Evolutionary conservation across 331 rosid species (phyloP).

Genomic region (Stylosanthes scabra): DNA sequence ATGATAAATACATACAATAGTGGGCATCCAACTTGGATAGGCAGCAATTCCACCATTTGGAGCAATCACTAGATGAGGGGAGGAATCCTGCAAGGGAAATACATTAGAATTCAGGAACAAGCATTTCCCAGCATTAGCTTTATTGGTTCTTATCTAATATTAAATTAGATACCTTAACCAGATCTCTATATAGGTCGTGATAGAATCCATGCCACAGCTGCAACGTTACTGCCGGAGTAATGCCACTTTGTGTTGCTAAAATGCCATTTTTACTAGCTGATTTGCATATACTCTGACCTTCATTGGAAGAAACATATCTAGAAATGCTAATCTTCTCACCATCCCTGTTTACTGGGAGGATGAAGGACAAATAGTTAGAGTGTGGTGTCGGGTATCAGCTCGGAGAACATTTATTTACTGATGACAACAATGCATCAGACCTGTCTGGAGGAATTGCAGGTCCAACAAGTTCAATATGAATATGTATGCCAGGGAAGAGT

Average conservation of each 20-base stretch:
- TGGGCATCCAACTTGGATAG: slow-evolving; percentile 89
- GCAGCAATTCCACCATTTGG: slow-evolving; percentile 94
- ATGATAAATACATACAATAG: slow-evolving; percentile 62
- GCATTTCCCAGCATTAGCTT: background rate
- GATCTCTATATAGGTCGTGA: slow-evolving; percentile 75
- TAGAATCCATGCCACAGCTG: slow-evolving; percentile 78
- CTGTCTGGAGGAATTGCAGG: slow-evolving; percentile 80
- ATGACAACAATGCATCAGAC: slow-evolving; percentile 47
- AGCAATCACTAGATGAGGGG: slow-evolving; percentile 78
- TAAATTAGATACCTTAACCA: slow-evolving; percentile 55
- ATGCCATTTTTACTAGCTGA: slow-evolving; percentile 46
- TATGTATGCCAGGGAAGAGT: slow-evolving; percentile 68
- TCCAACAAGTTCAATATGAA: slow-evolving; percentile 81
- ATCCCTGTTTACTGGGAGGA: slow-evolving; percentile 63
- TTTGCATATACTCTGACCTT: slow-evolving; percentile 68
- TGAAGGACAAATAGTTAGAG: slow-evolving; percentile 23
- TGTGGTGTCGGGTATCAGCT: slow-evolving; percentile 14
- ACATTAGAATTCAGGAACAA: background rate
- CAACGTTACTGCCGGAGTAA: slow-evolving; percentile 55
- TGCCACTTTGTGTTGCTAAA: slow-evolving; percentile 30
- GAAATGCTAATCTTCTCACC: slow-evolving; percentile 66
- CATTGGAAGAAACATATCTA: slow-evolving; percentile 62
- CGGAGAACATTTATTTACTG: slow-evolving; percentile 21
- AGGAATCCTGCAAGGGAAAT: slow-evolving; percentile 51
- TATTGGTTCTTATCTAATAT: slow-evolving; percentile 19